Conservation (phyloP, 805 yeast species). For the Starmerella bombi region DNA sequence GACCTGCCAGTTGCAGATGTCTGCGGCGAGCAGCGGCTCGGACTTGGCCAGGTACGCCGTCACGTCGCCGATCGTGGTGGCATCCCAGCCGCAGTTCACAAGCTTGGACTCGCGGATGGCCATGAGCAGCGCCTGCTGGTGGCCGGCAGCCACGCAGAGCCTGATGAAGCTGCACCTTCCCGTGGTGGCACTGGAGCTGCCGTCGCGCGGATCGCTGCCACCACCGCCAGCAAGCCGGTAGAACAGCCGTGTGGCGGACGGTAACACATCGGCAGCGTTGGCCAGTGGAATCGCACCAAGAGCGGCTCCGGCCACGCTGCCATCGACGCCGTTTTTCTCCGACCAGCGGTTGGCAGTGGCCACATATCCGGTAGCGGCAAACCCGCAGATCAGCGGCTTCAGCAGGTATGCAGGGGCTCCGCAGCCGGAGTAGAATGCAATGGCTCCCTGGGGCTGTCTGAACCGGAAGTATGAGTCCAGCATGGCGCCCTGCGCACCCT, state of each 20-base stretch:
- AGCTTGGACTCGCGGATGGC: constrained; percentile 24
- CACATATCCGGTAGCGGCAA: constrained; percentile 11
- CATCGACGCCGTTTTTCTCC: neutral
- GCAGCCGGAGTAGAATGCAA: constrained; percentile 15
- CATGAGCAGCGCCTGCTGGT: constrained; percentile 19
- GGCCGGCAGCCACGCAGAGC: constrained; percentile 16
- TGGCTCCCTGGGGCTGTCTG: constrained; percentile 11
- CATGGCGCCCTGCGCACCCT: constrained; percentile 10
- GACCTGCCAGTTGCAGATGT: constrained; percentile 23
- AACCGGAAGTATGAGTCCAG: constrained; percentile 5
- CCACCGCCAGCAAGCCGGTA: constrained; percentile 3
- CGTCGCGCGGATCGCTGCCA: neutral
- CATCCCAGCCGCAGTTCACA: constrained; percentile 24
- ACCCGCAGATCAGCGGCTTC: constrained; percentile 11
- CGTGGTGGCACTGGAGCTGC: neutral
- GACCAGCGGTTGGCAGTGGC: constrained; percentile 16
- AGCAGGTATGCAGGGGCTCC: constrained; percentile 11
- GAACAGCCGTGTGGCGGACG: constrained; percentile 17
- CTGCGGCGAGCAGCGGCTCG: constrained; percentile 23
- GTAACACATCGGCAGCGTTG: constrained; percentile 6
- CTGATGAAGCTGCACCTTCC: constrained; percentile 22
- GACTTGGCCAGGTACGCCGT: constrained; percentile 5
- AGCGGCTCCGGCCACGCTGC: constrained; percentile 1
- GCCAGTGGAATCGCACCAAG: constrained; percentile 4
- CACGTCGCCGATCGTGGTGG: constrained; percentile 21